These are phyloP conservation scores for Blastobotrys apis DNA, from an alignment of 1,139 yeast genomes.

Conservation along the genomic window DNA sequence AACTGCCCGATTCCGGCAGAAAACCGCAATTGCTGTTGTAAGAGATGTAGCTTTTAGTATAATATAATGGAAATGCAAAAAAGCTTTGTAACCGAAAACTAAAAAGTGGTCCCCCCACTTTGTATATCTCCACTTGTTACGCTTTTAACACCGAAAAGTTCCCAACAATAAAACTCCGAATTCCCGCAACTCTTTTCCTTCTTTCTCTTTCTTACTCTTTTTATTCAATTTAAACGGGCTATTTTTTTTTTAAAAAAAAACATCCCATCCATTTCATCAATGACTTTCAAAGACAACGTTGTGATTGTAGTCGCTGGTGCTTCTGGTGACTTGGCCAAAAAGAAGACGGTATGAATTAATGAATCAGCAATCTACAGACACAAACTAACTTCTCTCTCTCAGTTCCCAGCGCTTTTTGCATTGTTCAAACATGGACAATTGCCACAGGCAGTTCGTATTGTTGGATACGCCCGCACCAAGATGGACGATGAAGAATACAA, in stretches of 20 bases:
- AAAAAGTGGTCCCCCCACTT: no score
- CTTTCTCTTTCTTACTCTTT: background rate
- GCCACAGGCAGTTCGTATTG: conserved; percentile 63
- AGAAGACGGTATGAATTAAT: conserved; percentile 57
- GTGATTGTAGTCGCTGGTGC: conserved; percentile 90
- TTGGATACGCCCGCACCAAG: conserved; percentile 89
- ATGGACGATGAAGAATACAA: conserved; percentile 63
- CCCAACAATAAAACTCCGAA: no score
- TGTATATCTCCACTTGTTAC: no score
- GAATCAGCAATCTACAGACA: background rate
- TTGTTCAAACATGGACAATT: conserved; percentile 72
- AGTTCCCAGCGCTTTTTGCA: conserved; percentile 43
- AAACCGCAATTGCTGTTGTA: no score
- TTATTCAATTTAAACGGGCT: background rate
- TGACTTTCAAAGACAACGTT: conserved; percentile 46
- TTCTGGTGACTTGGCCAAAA: conserved; percentile 94
- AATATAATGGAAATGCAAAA: no score
- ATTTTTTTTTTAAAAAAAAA: background rate
- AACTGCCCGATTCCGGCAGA: no score
- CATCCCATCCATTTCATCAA: no score
- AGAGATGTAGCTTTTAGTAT: no score
- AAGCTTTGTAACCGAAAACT: no score
- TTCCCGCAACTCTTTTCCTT: background rate
- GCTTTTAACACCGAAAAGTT: no score
- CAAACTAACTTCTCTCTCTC: background rate